These are phyloP conservation scores for Yamadazyma triangularis DNA, from an alignment of 1,139 yeast genomes.

Conservation along the genomic window DNA sequence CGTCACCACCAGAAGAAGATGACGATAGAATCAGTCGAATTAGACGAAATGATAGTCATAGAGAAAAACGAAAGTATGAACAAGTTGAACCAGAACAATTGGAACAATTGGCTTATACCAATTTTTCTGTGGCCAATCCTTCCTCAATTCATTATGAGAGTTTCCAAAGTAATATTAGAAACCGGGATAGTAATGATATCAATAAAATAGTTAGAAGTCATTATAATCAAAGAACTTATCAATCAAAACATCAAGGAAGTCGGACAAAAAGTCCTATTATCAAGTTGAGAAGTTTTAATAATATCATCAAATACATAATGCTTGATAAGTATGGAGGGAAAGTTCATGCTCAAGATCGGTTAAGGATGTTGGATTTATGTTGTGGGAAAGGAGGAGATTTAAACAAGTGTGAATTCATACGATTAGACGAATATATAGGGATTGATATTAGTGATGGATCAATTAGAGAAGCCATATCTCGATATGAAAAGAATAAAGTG, in stretches of 20 bases:
- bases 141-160: conserved; percentile 30
- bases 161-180: conserved; percentile 37
- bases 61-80: background rate
- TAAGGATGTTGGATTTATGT: conserved; percentile 68
- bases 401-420: conserved; percentile 78
- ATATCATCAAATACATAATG: conserved; percentile 84
- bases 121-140: conserved; percentile 29
- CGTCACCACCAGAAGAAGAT: background rate
- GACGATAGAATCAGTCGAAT: conserved; percentile 11
- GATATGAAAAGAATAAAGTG: conserved; percentile 53
- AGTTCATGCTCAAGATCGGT: conserved; percentile 38
- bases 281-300: conserved; percentile 83
- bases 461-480: conserved; percentile 73
- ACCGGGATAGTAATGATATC: conserved; percentile 33
- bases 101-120: conserved; percentile 27
- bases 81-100: conserved; percentile 7
- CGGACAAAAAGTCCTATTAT: conserved; percentile 81
- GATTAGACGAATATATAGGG: conserved; percentile 76
- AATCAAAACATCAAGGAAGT: conserved; percentile 54
- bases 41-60: conserved; percentile 3
- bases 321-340: conserved; percentile 52
- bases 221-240: conserved; percentile 79
- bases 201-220: conserved; percentile 71
- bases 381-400: conserved; percentile 99
- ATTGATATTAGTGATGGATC: conserved; percentile 90